Evolutionary conservation across 1,284 basidiomycete genomes (phyloP).

Genomic region (Entoloma clypeatum): DNA sequence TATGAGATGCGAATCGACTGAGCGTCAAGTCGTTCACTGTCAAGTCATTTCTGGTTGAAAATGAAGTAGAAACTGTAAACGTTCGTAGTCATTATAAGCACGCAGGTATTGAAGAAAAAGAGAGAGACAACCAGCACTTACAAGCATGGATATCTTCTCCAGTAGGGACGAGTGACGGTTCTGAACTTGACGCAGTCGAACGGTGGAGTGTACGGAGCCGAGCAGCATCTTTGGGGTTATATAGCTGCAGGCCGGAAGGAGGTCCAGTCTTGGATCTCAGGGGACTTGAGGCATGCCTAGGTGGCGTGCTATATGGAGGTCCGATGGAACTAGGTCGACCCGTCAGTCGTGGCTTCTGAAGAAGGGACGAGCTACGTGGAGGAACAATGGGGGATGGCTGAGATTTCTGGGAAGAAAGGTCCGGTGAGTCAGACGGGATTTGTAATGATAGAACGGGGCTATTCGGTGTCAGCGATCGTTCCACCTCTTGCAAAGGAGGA

Average conservation of each 20-base stretch:
- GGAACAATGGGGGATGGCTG: constrained; percentile 43
- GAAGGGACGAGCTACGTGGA: constrained; percentile 56
- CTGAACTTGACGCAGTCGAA: constrained; percentile 70
- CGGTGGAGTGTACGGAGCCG: constrained; percentile 60
- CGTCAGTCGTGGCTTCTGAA: constrained; percentile 43
- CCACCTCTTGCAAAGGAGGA: constrained; percentile 16
- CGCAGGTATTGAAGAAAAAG: neutral
- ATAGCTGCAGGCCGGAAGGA: constrained; percentile 28
- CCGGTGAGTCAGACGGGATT: constrained; percentile 28
- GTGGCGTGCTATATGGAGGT: constrained; percentile 30
- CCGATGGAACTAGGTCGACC: constrained; percentile 31
- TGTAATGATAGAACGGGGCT: constrained; percentile 35
- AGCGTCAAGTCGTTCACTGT: constrained; percentile 42
- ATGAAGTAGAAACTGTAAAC: too few relatives aligned
- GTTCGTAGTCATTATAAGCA: too few relatives aligned
- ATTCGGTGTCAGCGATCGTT: too few relatives aligned
- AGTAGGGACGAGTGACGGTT: constrained; percentile 64
- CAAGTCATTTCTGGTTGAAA: constrained; percentile 59
- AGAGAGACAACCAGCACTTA: constrained; percentile 29
- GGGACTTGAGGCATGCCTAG: constrained; percentile 36
- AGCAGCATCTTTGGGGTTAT: constrained; percentile 40
- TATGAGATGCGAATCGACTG: constrained; percentile 39
- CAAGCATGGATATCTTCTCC: constrained; percentile 45
- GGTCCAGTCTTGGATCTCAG: constrained; percentile 38
- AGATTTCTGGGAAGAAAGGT: constrained; percentile 26